Conservation (phyloP, 345 rosid species). For the Euphorbia lathyris region DNA sequence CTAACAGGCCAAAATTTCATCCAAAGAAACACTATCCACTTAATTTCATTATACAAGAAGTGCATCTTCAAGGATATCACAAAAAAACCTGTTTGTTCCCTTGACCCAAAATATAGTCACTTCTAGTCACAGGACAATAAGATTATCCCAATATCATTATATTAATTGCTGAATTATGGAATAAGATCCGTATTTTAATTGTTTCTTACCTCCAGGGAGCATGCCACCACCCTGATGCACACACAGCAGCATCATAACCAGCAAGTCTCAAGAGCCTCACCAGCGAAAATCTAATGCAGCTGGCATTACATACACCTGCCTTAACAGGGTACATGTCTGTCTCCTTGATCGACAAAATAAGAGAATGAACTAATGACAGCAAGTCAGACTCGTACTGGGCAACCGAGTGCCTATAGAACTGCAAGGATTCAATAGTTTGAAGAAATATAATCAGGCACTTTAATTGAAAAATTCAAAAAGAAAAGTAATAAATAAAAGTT, state of each 20-base stretch:
- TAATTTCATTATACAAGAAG: not conserved
- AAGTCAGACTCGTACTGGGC: constrained; percentile 61
- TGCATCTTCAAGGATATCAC: not conserved
- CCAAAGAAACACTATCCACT: too few species aligned
- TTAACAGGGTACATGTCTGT: constrained; percentile 52
- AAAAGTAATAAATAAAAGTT: not conserved
- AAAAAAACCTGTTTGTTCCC: too few species aligned
- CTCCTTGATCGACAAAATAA: constrained; percentile 54
- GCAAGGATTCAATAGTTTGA: constrained; percentile 11
- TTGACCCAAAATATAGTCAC: not conserved
- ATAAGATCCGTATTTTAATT: not conserved
- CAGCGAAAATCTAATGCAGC: constrained; percentile 72
- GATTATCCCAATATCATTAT: too few species aligned
- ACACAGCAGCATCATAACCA: constrained; percentile 83
- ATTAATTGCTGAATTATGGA: not conserved
- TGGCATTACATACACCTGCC: constrained; percentile 64
- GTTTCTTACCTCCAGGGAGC: constrained; percentile 82
- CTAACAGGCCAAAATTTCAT: not conserved
- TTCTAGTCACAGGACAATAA: too few species aligned
- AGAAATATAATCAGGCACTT: not conserved
- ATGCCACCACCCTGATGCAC: constrained; percentile 67
- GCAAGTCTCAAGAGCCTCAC: constrained; percentile 73
- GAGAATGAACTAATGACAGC: constrained; percentile 56
- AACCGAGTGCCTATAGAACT: constrained; percentile 54
- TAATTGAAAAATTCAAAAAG: not conserved